These are phyloP conservation scores for Juglanconis oblonga DNA, from an alignment of 2,329 filamentous ascomycete genomes.

Conservation along the genomic window DNA sequence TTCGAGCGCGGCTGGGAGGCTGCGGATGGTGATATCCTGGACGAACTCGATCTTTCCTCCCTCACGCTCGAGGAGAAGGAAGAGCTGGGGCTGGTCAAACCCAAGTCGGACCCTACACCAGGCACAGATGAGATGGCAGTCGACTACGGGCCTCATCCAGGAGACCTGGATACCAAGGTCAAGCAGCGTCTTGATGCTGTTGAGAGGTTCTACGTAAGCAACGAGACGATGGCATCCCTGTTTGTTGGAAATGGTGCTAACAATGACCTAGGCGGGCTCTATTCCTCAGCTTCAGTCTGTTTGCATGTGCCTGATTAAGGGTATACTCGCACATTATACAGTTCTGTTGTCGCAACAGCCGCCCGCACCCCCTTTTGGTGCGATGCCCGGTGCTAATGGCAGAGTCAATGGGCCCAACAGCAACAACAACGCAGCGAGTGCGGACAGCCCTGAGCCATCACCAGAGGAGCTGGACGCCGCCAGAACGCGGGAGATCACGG, in stretches of 20 bases:
- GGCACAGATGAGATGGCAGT: constrained; percentile 37
- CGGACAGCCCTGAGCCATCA: constrained; percentile 45
- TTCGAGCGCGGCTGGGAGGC: constrained; percentile 87
- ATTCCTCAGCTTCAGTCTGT: constrained; percentile 88
- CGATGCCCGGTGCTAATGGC: constrained; percentile 11
- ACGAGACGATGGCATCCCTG: background rate
- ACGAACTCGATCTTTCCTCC: constrained; percentile 36
- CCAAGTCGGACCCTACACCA: constrained; percentile 33
- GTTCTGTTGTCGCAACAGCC: constrained; percentile 67
- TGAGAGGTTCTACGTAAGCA: constrained; percentile 80
- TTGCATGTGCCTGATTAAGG: constrained; percentile 87
- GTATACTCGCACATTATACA: constrained; percentile 82
- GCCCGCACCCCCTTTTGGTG: constrained; percentile 23
- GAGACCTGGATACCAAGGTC: constrained; percentile 48
- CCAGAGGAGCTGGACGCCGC: constrained; percentile 79
- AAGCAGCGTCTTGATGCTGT: constrained; percentile 68
- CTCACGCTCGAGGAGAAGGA: constrained; percentile 41
- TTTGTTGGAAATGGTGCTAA: constrained; percentile 25
- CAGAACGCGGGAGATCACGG: constrained; percentile 79
- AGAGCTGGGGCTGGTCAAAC: constrained; percentile 44
- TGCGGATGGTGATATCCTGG: constrained; percentile 39
- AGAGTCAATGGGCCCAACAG: constrained; percentile 23
- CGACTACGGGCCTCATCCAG: constrained; percentile 50
- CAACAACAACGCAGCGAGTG: constrained; percentile 41
- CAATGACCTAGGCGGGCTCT: constrained; percentile 57